These are phyloP conservation scores for Fusarium continuum DNA, from an alignment of 2,329 filamentous ascomycete species.

Conservation along the genomic window DNA sequence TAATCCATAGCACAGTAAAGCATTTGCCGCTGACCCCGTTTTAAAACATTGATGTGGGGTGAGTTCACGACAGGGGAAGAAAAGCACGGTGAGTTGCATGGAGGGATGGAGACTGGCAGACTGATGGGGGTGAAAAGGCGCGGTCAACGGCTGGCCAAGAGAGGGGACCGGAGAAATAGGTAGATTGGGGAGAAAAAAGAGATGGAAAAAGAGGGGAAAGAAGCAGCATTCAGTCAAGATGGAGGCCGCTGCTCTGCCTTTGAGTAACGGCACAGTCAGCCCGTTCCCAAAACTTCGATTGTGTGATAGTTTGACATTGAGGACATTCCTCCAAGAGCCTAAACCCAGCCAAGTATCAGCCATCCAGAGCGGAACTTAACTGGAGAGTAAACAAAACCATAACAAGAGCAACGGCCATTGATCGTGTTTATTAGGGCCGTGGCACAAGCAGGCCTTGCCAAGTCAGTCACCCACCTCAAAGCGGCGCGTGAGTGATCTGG, in stretches of 20 bases:
- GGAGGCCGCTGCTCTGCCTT: conserved; percentile 1
- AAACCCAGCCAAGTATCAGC: not conserved
- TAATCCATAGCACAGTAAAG: conserved; percentile 9
- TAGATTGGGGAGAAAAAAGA: conserved; percentile 18
- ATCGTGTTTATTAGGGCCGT: conserved; percentile 19
- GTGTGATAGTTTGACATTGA: not conserved
- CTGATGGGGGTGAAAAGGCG: conserved; percentile 27
- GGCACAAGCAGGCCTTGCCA: conserved; percentile 40
- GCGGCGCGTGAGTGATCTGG: conserved; percentile 39
- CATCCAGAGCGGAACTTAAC: not conserved
- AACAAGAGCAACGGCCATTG: not conserved
- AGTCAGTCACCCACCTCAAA: conserved; percentile 31
- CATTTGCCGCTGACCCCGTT: conserved; percentile 33
- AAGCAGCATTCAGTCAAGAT: not conserved
- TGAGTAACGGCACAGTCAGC: not conserved
- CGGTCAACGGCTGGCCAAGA: conserved; percentile 20
- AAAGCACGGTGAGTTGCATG: conserved; percentile 23
- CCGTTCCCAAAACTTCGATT: not conserved
- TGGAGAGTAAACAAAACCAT: conserved; percentile 2
- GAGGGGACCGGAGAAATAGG: conserved; percentile 15
- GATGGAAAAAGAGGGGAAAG: conserved; percentile 12
- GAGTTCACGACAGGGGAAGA: conserved; percentile 31
- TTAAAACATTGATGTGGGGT: conserved; percentile 35
- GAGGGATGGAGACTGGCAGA: conserved; percentile 18
- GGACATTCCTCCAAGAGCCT: not conserved